Evolutionary conservation across 1,284 basidiomycete species (phyloP).

Genomic region (Fomitopsis betulina): DNA sequence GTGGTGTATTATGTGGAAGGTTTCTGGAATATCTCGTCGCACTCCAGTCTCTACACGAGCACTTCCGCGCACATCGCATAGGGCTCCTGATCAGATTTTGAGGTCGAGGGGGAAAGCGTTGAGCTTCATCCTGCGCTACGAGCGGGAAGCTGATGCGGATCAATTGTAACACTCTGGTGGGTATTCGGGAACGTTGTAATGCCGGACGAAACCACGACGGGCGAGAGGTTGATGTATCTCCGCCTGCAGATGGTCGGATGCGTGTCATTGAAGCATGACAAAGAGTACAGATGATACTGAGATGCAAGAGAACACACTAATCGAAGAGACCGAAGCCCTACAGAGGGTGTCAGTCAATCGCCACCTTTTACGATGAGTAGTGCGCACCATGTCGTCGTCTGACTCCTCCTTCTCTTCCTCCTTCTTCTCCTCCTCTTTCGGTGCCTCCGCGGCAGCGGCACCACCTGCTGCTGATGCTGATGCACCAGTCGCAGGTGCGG

Average conservation of each 20-base stretch:
- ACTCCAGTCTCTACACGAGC: too few species aligned
- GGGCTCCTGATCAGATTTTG: too few species aligned
- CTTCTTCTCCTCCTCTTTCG: constrained; percentile 66
- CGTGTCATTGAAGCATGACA: background rate
- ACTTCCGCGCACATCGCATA: too few species aligned
- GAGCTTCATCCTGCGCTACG: too few species aligned
- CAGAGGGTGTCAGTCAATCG: constrained; percentile 3
- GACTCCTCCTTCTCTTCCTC: constrained; percentile 89
- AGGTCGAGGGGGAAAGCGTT: too few species aligned
- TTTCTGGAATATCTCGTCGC: too few species aligned
- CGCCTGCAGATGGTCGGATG: constrained; percentile 2
- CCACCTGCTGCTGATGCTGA: constrained; percentile 53
- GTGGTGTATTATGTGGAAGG: too few species aligned
- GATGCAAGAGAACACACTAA: constrained; percentile 30
- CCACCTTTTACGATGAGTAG: background rate
- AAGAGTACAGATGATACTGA: background rate
- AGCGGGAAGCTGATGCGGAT: too few species aligned
- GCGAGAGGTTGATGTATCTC: background rate
- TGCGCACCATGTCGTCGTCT: constrained; percentile 88
- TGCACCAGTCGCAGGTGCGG: constrained; percentile 66
- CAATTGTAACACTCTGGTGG: too few species aligned
- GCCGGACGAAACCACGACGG: background rate
- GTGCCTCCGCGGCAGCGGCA: constrained; percentile 56
- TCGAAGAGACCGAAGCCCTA: constrained; percentile 84
- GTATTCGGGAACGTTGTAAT: too few species aligned